These are phyloP conservation scores for Boletus speciosus DNA, from an alignment of 768 basidiomycete species.

Conservation along the genomic window DNA sequence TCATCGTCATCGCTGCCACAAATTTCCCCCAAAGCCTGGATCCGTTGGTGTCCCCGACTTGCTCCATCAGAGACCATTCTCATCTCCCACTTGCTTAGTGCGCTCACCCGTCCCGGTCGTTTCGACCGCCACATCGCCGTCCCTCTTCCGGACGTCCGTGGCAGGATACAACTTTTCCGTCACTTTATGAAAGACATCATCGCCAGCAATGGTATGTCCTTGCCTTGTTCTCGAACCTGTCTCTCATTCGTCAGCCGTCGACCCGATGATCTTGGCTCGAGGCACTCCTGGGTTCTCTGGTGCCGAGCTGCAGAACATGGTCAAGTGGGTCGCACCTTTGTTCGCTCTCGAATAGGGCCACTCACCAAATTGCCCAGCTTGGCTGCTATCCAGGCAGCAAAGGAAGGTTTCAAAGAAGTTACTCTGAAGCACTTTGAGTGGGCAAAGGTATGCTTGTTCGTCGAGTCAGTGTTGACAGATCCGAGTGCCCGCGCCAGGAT, in stretches of 20 bases:
- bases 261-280: slow-evolving; percentile 83
- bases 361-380: slow-evolving; percentile 41
- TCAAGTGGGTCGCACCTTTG: slow-evolving; percentile 62
- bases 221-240: not conserved
- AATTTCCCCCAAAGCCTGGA: slow-evolving; percentile 96
- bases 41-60: slow-evolving; percentile 48
- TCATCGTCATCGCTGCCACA: slow-evolving; percentile 96
- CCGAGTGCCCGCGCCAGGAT: slow-evolving; percentile 46
- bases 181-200: slow-evolving; percentile 87
- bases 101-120: slow-evolving; percentile 91
- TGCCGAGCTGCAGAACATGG: slow-evolving; percentile 94
- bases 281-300: slow-evolving; percentile 97
- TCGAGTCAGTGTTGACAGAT: not conserved
- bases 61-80: slow-evolving; percentile 1
- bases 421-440: slow-evolving; percentile 88
- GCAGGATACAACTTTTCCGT: slow-evolving; percentile 85
- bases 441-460: slow-evolving; percentile 70
- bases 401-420: slow-evolving; percentile 74
- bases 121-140: slow-evolving; percentile 94
- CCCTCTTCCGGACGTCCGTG: slow-evolving; percentile 91
- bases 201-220: slow-evolving; percentile 49
- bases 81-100: slow-evolving; percentile 44
- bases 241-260: slow-evolving; percentile 52
- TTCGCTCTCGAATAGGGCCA: not conserved
- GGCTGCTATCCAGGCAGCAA: slow-evolving; percentile 93